These are phyloP conservation scores for Penicillium sp. DNA, from an alignment of 2,329 filamentous ascomycete genomes.

Conservation along the genomic window DNA sequence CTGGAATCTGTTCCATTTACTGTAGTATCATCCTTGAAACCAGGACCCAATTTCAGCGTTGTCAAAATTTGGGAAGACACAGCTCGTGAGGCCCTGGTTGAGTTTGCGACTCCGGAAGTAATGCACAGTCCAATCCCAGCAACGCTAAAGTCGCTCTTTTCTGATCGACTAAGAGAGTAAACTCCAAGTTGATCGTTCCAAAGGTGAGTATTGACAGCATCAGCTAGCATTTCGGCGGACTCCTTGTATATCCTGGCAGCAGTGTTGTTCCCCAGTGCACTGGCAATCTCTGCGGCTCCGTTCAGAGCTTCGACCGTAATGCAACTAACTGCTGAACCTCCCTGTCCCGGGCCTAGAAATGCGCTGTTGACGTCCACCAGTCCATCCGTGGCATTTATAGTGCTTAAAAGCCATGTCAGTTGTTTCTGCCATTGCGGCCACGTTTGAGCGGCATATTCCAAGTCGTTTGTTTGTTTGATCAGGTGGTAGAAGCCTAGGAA, in stretches of 20 bases:
- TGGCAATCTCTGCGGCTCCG: neutral
- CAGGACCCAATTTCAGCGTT: slow-evolving; percentile 32
- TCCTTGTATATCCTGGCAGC: neutral
- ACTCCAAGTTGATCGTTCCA: slow-evolving; percentile 10
- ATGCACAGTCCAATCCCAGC: slow-evolving; percentile 9
- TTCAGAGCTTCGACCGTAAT: slow-evolving; percentile 2
- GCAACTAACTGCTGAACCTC: slow-evolving; percentile 1
- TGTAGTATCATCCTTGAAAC: slow-evolving; percentile 36
- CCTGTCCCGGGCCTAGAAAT: neutral
- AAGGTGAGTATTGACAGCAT: slow-evolving; percentile 4
- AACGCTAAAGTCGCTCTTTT: slow-evolving; percentile 3
- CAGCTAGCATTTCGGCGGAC: neutral
- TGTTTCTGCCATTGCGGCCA: slow-evolving; percentile 4
- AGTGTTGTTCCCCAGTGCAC: neutral
- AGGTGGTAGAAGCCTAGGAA: slow-evolving; percentile 1
- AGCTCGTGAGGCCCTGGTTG: slow-evolving; percentile 27
- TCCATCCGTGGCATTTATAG: slow-evolving; percentile 2
- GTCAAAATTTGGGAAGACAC: slow-evolving; percentile 29
- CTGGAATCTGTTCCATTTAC: slow-evolving; percentile 13
- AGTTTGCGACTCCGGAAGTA: slow-evolving; percentile 26
- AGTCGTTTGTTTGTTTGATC: neutral
- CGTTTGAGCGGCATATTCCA: neutral
- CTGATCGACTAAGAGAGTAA: slow-evolving; percentile 5
- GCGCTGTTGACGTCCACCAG: neutral
- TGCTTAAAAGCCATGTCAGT: slow-evolving; percentile 1